A percentile compares a stretch with the other conserved stretches of the same genome.
phyloP scores from a whole-genome alignment of 2,329 filamentous ascomycete genomes.

The Colletotrichum sp. region DNA sequence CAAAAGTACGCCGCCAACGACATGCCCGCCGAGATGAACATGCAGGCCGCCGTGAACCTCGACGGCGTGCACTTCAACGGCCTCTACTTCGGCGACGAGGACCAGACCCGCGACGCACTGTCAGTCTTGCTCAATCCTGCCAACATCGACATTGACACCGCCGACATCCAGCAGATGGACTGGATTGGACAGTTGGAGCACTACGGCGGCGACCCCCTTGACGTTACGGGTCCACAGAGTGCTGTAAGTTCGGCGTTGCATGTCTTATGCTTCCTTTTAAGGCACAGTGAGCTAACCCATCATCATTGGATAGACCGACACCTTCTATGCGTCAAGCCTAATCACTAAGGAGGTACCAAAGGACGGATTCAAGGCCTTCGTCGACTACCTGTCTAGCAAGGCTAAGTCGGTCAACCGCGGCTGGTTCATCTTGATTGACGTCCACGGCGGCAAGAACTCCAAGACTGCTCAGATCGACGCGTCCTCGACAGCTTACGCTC shows the following conservation, averaged over 20 bases:
- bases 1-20: slow-evolving; percentile 27
- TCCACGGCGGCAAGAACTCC: slow-evolving; percentile 39
- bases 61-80: slow-evolving; percentile 28
- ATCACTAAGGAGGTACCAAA: slow-evolving; percentile 28
- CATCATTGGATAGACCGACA: slow-evolving; percentile 24
- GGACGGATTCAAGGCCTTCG: slow-evolving; percentile 26
- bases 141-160: background rate
- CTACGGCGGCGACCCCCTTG: slow-evolving; percentile 18
- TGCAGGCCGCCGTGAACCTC: slow-evolving; percentile 23
- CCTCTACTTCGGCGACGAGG: slow-evolving; percentile 28
- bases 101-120: slow-evolving; percentile 14
- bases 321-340: slow-evolving; percentile 34
- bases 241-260: background rate
- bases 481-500: slow-evolving; percentile 38
- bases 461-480: slow-evolving; percentile 33
- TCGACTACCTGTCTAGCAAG: slow-evolving; percentile 29
- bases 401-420: slow-evolving; percentile 25
- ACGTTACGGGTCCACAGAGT: slow-evolving; percentile 29
- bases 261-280: background rate
- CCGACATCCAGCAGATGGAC: background rate
- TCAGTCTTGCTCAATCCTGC: background rate
- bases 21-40: slow-evolving; percentile 29
- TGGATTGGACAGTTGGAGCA: slow-evolving; percentile 30
- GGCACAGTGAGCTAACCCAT: background rate
- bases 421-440: slow-evolving; percentile 39